phyloP scores from a whole-genome alignment of 2,329 filamentous ascomycete genomes.

The Cladophialophora immunda region DNA sequence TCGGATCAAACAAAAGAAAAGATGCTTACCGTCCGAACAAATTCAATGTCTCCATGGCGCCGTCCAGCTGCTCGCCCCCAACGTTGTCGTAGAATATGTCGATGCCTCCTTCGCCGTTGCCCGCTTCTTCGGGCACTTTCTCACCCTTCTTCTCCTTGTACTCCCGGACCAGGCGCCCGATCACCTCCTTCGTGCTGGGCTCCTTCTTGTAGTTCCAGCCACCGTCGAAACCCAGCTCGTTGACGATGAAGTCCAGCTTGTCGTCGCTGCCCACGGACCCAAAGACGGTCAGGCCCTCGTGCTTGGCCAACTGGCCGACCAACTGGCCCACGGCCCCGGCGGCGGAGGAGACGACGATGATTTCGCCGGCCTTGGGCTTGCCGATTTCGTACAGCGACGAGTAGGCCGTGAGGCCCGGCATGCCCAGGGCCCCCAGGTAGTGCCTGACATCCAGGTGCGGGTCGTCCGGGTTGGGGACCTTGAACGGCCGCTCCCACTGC shows the following conservation, averaged over 20 bases:
- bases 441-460: slow-evolving; percentile 50
- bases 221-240: slow-evolving; percentile 74
- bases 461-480: slow-evolving; percentile 26
- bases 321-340: slow-evolving; percentile 83
- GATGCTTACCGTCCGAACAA: slow-evolving; percentile 61
- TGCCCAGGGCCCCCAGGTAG: slow-evolving; percentile 80
- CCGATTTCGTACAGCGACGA: slow-evolving; percentile 78
- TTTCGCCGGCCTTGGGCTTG: slow-evolving; percentile 78
- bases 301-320: slow-evolving; percentile 84
- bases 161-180: slow-evolving; percentile 68
- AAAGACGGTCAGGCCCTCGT: slow-evolving; percentile 79
- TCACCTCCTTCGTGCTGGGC: slow-evolving; percentile 68
- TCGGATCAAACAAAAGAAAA: not conserved
- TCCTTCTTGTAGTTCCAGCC: slow-evolving; percentile 93
- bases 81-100: slow-evolving; percentile 88
- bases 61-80: slow-evolving; percentile 67
- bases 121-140: slow-evolving; percentile 73
- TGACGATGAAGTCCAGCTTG: slow-evolving; percentile 78
- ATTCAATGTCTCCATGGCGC: slow-evolving; percentile 71
- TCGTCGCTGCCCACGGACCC: slow-evolving; percentile 81
- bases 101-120: slow-evolving; percentile 75
- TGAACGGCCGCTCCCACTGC: slow-evolving; percentile 17
- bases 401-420: slow-evolving; percentile 81
- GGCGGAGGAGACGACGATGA: slow-evolving; percentile 82
- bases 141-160: slow-evolving; percentile 70